Evolutionary conservation across 805 yeast genomes (phyloP).

Genomic region (Metschnikowia henanensis): DNA sequence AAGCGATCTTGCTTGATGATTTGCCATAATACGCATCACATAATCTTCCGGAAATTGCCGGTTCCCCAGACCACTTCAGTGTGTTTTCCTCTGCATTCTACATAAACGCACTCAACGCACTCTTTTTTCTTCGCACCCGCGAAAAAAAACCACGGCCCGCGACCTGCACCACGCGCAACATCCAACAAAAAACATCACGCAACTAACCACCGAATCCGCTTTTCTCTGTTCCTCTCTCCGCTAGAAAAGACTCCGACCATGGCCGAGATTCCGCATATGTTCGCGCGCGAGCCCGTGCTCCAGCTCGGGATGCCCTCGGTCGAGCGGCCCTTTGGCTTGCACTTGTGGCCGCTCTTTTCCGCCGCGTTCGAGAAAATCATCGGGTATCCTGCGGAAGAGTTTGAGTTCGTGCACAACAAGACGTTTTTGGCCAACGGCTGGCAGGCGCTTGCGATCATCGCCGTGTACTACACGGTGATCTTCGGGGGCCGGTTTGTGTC

Average conservation of each 20-base stretch:
- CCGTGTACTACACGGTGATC: conserved; percentile 39
- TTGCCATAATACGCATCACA: too few relatives aligned
- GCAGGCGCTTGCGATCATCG: conserved; percentile 48
- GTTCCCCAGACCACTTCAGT: too few relatives aligned
- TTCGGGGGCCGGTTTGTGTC: conserved; percentile 75
- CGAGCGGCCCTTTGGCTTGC: conserved; percentile 54
- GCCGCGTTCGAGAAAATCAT: conserved; percentile 41
- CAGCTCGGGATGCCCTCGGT: conserved; percentile 34
- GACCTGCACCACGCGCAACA: conserved; percentile 3
- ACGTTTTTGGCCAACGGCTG: conserved; percentile 67
- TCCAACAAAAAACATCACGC: background rate
- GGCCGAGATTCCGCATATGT: conserved; percentile 12
- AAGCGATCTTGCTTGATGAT: too few relatives aligned
- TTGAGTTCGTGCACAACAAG: conserved; percentile 62
- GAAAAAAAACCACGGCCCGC: background rate
- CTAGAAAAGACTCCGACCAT: background rate
- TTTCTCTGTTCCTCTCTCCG: background rate
- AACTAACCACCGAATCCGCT: background rate
- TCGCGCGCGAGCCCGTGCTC: conserved; percentile 21
- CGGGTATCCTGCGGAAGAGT: conserved; percentile 64
- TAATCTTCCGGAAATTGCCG: too few relatives aligned
- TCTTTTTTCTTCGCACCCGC: too few relatives aligned
- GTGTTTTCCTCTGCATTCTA: background rate
- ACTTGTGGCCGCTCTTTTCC: conserved; percentile 69
- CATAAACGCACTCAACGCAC: background rate